These are phyloP conservation scores for Leccinum subgranulosum DNA, from an alignment of 768 basidiomycete species.

Conservation along the genomic window DNA sequence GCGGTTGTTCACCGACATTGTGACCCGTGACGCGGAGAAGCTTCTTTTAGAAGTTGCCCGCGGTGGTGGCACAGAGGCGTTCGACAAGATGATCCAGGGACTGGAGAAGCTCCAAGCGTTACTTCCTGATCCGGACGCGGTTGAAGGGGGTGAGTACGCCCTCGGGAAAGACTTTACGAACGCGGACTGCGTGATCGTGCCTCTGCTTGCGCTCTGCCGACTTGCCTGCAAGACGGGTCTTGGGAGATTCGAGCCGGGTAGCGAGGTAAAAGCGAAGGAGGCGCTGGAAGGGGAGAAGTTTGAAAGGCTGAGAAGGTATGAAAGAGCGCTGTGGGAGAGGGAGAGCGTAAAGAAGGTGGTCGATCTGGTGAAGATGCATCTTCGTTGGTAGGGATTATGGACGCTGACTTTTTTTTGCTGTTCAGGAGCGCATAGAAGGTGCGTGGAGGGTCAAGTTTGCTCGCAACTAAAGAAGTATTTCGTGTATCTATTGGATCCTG, in stretches of 20 bases:
- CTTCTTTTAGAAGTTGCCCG: neutral
- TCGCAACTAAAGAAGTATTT: neutral
- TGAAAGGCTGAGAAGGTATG: constrained; percentile 47
- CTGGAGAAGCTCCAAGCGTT: constrained; percentile 7
- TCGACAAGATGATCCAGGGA: neutral
- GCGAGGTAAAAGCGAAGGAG: constrained; percentile 42
- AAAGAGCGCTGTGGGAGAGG: constrained; percentile 42
- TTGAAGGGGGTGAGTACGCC: constrained; percentile 39
- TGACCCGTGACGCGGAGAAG: neutral
- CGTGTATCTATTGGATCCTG: neutral
- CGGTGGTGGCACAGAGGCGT: neutral
- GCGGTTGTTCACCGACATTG: neutral
- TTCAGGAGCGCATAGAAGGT: constrained; percentile 4
- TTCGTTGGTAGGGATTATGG: neutral
- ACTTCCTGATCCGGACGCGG: constrained; percentile 34
- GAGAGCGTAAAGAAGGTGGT: constrained; percentile 8
- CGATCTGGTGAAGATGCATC: constrained; percentile 5
- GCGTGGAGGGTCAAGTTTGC: neutral
- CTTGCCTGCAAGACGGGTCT: constrained; percentile 44
- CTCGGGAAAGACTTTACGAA: constrained; percentile 47
- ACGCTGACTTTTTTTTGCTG: neutral
- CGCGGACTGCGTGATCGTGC: constrained; percentile 57
- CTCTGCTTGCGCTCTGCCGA: constrained; percentile 43
- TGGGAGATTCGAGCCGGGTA: constrained; percentile 47
- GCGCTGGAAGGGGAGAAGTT: constrained; percentile 43